Percentiles rank a stretch among this genome's conserved stretches.
These are phyloP conservation scores for Rhazya stricta DNA, from an alignment of 257 asterid genomes.

Conservation along the genomic window DNA sequence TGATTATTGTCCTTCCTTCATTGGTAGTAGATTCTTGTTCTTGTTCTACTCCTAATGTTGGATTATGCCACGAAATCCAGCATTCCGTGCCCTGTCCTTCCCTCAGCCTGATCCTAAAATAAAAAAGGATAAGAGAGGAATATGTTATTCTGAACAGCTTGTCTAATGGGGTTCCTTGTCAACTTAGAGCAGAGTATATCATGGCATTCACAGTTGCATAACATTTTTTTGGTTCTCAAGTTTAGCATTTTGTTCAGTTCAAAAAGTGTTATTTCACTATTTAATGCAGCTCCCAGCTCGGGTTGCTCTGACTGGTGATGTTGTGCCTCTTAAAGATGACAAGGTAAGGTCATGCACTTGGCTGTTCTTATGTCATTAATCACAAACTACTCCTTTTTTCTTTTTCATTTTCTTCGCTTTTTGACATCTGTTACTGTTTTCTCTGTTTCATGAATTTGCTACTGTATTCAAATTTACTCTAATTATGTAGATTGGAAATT, in stretches of 20 bases:
- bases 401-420: neutral
- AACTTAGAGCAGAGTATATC: constrained; percentile 5
- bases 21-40: neutral
- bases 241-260: constrained; percentile 6
- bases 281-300: constrained; percentile 71
- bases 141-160: neutral
- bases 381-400: neutral
- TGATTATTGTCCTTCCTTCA: constrained; percentile 4
- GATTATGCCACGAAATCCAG: neutral
- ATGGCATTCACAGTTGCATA: constrained; percentile 5
- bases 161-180: neutral
- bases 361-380: neutral
- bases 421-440: neutral
- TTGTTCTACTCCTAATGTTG: neutral
- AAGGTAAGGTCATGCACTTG: constrained; percentile 45
- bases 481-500: neutral
- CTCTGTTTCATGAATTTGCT: neutral
- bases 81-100: neutral
- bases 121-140: neutral
- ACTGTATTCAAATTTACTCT: neutral
- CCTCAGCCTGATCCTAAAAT: neutral
- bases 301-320: constrained; percentile 83
- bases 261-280: constrained; percentile 8
- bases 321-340: constrained; percentile 53
- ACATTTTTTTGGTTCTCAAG: neutral